Evolutionary conservation across 805 yeast genomes (phyloP).

Genomic region (Isabelozyma heimii): DNA sequence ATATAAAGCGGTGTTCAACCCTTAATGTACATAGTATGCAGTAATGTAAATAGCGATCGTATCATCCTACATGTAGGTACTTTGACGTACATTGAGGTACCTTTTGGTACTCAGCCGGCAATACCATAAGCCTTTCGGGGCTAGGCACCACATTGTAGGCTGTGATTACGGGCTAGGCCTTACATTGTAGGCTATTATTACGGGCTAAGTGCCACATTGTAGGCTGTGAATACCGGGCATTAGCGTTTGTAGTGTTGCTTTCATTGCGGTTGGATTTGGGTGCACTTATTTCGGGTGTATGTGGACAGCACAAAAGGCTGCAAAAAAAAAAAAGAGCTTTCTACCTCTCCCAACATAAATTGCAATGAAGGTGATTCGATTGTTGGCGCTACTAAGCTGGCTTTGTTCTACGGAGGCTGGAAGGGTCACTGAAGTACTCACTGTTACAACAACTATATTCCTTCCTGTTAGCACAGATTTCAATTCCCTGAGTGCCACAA

Average conservation of each 20-base stretch:
- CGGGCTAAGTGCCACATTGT: no score
- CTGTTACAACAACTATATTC: neutral
- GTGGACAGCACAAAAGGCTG: neutral
- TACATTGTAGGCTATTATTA: no score
- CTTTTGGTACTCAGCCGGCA: no score
- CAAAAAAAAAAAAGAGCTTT: neutral
- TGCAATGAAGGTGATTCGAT: neutral
- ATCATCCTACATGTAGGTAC: neutral
- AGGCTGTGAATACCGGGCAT: no score
- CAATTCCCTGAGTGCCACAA: neutral
- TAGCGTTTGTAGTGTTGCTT: no score
- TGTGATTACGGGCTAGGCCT: no score
- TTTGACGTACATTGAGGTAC: no score
- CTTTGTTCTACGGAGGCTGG: neutral
- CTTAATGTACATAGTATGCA: neutral
- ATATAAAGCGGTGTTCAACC: slow-evolving; percentile 12
- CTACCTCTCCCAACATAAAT: neutral
- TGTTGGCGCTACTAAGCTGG: neutral
- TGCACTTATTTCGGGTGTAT: neutral
- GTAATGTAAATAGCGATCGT: neutral
- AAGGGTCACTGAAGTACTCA: neutral
- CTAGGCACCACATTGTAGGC: no score
- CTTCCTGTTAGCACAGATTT: neutral
- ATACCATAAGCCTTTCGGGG: neutral
- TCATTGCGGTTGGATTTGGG: no score